These are phyloP conservation scores for Exutisphaerella laricina DNA, from an alignment of 2,329 filamentous ascomycete genomes.

Conservation along the genomic window DNA sequence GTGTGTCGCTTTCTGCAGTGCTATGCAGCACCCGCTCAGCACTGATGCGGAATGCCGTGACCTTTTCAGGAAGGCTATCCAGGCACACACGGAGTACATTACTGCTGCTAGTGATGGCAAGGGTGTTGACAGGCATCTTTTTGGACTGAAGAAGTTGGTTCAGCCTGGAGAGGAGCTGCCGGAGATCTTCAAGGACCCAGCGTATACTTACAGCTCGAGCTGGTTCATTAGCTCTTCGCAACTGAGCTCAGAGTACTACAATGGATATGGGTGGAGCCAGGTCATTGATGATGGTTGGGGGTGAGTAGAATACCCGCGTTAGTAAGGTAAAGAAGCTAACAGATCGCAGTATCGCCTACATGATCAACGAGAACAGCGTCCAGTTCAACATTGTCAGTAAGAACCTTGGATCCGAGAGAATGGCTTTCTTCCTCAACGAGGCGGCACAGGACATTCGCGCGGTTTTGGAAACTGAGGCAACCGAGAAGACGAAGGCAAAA, in stretches of 20 bases:
- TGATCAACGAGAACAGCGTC: conserved; percentile 99
- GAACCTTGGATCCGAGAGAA: conserved; percentile 78
- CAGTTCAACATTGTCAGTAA: conserved; percentile 99
- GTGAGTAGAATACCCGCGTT: conserved; percentile 25
- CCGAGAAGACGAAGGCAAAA: conserved; percentile 11
- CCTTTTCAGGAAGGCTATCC: conserved; percentile 75
- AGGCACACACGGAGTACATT: conserved; percentile 86
- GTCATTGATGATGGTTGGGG: conserved; percentile 94
- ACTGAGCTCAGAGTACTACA: conserved; percentile 94
- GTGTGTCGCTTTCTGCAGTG: conserved; percentile 79
- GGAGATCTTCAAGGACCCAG: conserved; percentile 78
- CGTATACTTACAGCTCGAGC: conserved; percentile 73
- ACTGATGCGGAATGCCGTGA: conserved; percentile 61
- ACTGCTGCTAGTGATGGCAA: conserved; percentile 81
- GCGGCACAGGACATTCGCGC: conserved; percentile 86
- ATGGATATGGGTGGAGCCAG: conserved; percentile 98
- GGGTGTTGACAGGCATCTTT: conserved; percentile 94
- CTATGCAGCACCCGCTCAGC: conserved; percentile 67
- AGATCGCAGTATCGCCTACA: conserved; percentile 71
- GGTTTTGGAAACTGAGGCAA: conserved; percentile 64
- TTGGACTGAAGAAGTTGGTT: conserved; percentile 88
- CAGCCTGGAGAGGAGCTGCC: conserved; percentile 75
- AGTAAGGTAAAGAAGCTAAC: conserved; percentile 18
- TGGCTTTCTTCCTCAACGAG: conserved; percentile 95
- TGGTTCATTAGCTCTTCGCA: conserved; percentile 91